Conservation (phyloP, 768 basidiomycete genomes). For the Boletus coccyginus region DNA sequence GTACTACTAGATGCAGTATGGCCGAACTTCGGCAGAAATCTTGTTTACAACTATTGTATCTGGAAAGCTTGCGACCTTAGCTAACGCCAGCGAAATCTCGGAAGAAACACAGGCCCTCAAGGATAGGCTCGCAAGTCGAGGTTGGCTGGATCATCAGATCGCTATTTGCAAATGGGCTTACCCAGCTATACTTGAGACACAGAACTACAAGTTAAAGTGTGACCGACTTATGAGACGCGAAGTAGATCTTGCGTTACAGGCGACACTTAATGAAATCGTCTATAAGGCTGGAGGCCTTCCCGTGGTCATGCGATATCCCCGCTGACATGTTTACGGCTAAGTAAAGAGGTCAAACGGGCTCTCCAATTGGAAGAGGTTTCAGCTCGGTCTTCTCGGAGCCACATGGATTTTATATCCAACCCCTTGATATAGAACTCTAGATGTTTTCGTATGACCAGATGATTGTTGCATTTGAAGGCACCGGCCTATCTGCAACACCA, state of each 20-base stretch:
- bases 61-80: too few species aligned
- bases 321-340: constrained; percentile 41
- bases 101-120: constrained; percentile 37
- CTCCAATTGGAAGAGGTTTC: constrained; percentile 47
- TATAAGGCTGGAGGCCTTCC: constrained; percentile 31
- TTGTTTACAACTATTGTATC: too few species aligned
- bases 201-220: constrained; percentile 19
- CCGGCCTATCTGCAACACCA: constrained; percentile 34
- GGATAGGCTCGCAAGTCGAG: constrained; percentile 36
- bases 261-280: constrained; percentile 34
- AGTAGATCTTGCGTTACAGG: constrained; percentile 33
- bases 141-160: constrained; percentile 19
- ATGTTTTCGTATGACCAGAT: constrained; percentile 42
- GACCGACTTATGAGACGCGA: constrained; percentile 36
- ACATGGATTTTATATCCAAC: constrained; percentile 26
- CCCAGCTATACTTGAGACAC: constrained; percentile 28
- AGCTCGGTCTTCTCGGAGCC: constrained; percentile 39
- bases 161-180: constrained; percentile 1
- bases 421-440: constrained; percentile 20
- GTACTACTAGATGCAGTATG: too few species aligned
- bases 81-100: constrained; percentile 9
- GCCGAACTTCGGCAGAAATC: too few species aligned
- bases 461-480: constrained; percentile 36
- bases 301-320: not conserved
- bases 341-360: constrained; percentile 53